Base-by-base conservation (phyloP, 768 basidiomycete species). In the Hygrophorus russula region DNA sequence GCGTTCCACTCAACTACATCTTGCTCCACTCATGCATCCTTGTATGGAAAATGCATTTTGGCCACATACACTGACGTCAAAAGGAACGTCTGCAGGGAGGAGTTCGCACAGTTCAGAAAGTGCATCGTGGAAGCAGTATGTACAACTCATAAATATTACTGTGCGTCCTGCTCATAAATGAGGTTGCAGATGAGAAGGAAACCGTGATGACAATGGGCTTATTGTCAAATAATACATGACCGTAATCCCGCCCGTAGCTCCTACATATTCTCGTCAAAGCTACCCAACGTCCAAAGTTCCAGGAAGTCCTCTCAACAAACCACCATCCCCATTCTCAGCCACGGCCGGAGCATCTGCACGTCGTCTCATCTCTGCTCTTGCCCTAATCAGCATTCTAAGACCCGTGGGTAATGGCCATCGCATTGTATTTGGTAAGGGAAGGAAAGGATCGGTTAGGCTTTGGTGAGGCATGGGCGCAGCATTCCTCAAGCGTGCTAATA, bases 1-100 rank as follows among this genome's bases (percentile, higher is more conserved):
- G 86, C 84, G n/a, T 49, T 75, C 14, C 77, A 82, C 50, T 72
- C 84, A 2, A 86, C 83, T 1, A 69, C 71, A 2, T 85, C 83
- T 12, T 88, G 86, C 53, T 66, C 82, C 7, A 48, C 68, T 5
- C 74, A 91, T 56, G 91, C 92, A 19, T 60, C 76, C 3, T 68
- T 63, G 4, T 99, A 99, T 58, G 94, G 90, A 17, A 82, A 82
- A 66, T 99, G 94, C 62, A 80, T 98, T 36, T 66, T 83, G 20
- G 73, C 77, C 1, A 75, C 75, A 3, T 94, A 96, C 60, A 76
- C 76, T 20, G 94, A 98, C 48, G 82, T 90, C 4, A 75, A 67
- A 47, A 84, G 83, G 59, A 86, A 88, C 52, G 74, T 78, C 52
- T 99, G 94, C 65, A 76, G 76, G 40, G 72, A 74, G 2, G 90